Base-by-base conservation (phyloP, 139 green algal species). In the Volvox africanus region DNA sequence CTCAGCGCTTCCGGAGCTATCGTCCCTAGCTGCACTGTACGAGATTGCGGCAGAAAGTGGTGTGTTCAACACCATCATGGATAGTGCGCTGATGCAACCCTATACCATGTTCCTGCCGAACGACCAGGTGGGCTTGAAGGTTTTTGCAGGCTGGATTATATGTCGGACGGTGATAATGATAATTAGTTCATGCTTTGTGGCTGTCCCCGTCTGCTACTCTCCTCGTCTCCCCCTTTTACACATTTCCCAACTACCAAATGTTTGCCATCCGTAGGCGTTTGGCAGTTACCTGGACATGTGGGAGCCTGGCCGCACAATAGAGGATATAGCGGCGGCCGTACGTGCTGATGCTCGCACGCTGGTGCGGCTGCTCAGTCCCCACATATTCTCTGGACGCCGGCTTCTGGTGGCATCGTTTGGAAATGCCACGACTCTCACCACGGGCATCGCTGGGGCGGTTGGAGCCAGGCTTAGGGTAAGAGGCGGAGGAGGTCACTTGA, bases 41-140 rank as follows among this genome's bases (percentile, higher is more conserved):
- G 55, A 55, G 26, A 44, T 61, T 14, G 80, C 50, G 28, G 28
- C 2, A 11, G 28, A 18, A n/a, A 86, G 80, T 61, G 26, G 55
- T 11, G 2, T 73, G 26, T 71, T 86, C n/a, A 37, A 44, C 24
- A 73, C 30, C 28, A 86, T 73, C n/a, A 61, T 86, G 55, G 80
- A 73, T 61, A 61, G 35, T 61, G 18, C 61, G 21, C 55, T 86
- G 50, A 71, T 73, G 55, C 44, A 18, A 30, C 80, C 80, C 80
- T 86, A 55, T 61, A 86, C 80, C 55, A 50, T 86, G 80, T 86
- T 71, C 13, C 55, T 86, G 30, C 80, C 80, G 28, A 86, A 37
- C 17, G 55, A 86, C 28, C 55, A 73, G 80, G 80, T 86, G 37
- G n/a, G 79, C 44, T 5, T 55, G 6, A 82, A 24, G 16, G 65